Percentiles rank a stretch among this genome's conserved stretches.
Evolutionary conservation across 257 asterid genomes (phyloP).

Genomic region (Solanum tacnaense): DNA sequence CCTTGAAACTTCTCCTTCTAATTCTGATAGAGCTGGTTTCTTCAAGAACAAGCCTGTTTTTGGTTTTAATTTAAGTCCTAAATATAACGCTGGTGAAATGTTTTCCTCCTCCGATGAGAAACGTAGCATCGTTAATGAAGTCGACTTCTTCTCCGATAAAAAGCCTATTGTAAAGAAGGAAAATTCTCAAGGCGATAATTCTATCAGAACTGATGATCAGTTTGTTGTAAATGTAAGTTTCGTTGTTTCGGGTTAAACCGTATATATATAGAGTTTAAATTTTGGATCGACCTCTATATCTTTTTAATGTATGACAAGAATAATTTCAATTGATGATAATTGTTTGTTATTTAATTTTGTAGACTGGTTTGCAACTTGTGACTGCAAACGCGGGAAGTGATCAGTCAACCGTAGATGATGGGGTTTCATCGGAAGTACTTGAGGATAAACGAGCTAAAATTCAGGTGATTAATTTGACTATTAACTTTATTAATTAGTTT

Average conservation of each 20-base stretch:
- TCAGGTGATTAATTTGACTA: constrained; percentile 39
- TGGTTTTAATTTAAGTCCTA: constrained; percentile 51
- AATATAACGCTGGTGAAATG: constrained; percentile 6
- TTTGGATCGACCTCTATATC: not conserved
- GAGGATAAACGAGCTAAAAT: constrained; percentile 42
- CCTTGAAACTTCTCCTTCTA: constrained; percentile 46
- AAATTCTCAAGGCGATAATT: constrained; percentile 5
- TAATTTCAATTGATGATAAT: not conserved
- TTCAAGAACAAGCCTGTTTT: constrained; percentile 41
- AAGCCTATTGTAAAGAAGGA: constrained; percentile 45
- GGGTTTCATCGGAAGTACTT: constrained; percentile 24
- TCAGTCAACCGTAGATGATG: constrained; percentile 77
- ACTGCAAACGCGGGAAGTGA: constrained; percentile 69
- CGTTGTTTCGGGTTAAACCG: not conserved
- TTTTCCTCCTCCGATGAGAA: constrained; percentile 12
- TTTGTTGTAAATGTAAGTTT: constrained; percentile 44
- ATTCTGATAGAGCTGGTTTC: constrained; percentile 21
- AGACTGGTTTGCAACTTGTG: constrained; percentile 93
- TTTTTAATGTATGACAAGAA: not conserved
- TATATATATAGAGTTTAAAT: not conserved
- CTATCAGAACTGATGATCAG: not conserved
- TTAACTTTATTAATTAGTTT: not conserved
- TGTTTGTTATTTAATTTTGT: not conserved
- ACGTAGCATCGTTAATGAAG: constrained; percentile 37
- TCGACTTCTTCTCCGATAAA: constrained; percentile 72